These are phyloP conservation scores for Zoysia japonica DNA, from an alignment of 176 grass and related monocot genomes.

Conservation along the genomic window DNA sequence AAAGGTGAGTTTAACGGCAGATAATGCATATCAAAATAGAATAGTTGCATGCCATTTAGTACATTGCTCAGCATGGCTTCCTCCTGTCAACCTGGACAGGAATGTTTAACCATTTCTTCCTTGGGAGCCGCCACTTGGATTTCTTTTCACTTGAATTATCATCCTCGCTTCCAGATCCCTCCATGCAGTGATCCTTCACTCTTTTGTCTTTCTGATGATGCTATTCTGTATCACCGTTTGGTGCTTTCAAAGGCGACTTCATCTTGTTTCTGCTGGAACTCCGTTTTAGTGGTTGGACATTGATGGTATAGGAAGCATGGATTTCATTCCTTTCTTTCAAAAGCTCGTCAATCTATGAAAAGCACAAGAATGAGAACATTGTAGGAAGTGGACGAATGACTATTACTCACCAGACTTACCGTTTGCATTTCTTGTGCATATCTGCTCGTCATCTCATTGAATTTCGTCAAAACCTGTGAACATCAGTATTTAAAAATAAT, in stretches of 20 bases:
- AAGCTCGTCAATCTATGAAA: conserved; percentile 74
- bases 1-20: background rate
- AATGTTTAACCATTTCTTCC: conserved; percentile 91
- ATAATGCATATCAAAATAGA: conserved; percentile 2
- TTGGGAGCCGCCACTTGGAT: conserved; percentile 52
- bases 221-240: conserved; percentile 48
- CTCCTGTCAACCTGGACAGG: conserved; percentile 90
- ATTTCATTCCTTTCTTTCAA: conserved; percentile 80
- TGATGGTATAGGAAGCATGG: conserved; percentile 85
- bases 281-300: conserved; percentile 57
- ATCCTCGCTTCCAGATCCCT: conserved; percentile 40
- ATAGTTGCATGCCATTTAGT: conserved; percentile 13
- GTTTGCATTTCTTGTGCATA: conserved; percentile 96
- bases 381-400: conserved; percentile 12
- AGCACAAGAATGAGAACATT: background rate
- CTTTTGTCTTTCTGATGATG: conserved; percentile 56
- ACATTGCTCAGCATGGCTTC: conserved; percentile 77
- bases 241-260: conserved; percentile 54
- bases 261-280: conserved; percentile 67
- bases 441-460: conserved; percentile 92
- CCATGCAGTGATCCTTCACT: conserved; percentile 55
- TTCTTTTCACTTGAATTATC: conserved; percentile 60
- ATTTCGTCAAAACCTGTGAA: conserved; percentile 77
- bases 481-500: conserved; percentile 1
- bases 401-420: conserved; percentile 43